Evolutionary conservation across 441 rosid species (phyloP), one percentile per base, ranked within the genome.

Genomic region (Populus hybrid): DNA sequence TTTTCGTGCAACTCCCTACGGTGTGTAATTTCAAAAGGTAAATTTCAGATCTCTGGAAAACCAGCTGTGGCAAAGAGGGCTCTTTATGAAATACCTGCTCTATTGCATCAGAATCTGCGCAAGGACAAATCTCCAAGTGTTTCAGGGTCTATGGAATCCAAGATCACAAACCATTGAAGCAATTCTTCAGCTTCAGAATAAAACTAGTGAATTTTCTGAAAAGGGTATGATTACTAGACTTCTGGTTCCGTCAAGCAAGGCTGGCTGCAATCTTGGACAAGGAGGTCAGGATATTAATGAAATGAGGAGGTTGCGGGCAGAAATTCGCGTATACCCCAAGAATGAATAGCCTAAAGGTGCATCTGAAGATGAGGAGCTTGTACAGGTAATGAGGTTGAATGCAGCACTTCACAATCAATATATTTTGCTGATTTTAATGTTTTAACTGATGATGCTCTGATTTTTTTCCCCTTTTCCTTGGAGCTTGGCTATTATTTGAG

Each of bases 191-290:
- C 92, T 88, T 81, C 91, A 89, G 72, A 78, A 75, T 77, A 85
- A 84, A 85, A 84, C 89, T 66, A 81, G 88, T 81, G 91, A 90
- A 71, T 72, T 81, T 61, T 84, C 85, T 28, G 92, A 85, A 73
- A 86, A 84, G 73, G 87, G 89, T 83, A 74, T 78, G n/a, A 77
- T 78, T 67, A 85, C 91, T 64, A 84, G 87, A 79, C 86, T 88
- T 75, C 89, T 91, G 71, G 93, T 91, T 84, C 84, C 89, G 18
- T 88, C 94, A 50, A 85, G 86, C 79, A 88, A 87, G 84, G 88
- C 85, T 70, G 93, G 91, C 35, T 89, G 91, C 78, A 82, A 87
- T 70, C 88, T 89, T 80, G 94, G 94, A 71, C 90, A 89, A 85
- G 91, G 91, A 79, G 92, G 92, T 75, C 84, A 85, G 36, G 84